Base-by-base conservation (phyloP, 2,329 filamentous ascomycete genomes). In the Calycina herbarum region DNA sequence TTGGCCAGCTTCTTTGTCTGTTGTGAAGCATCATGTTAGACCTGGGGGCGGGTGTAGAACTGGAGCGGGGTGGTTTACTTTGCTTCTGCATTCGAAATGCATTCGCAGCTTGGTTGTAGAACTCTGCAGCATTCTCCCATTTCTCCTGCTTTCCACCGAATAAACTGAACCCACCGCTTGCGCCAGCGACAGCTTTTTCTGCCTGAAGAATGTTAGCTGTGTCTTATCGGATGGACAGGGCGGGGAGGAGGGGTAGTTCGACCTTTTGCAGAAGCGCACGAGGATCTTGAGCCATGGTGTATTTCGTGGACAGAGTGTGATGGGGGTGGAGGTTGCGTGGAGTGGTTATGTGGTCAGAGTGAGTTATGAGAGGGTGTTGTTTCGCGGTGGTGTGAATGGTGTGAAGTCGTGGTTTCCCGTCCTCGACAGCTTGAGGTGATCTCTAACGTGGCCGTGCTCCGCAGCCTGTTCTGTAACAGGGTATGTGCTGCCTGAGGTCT, bases 81-180 rank as follows among this genome's bases (percentile, higher is more conserved):
- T 90, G 86, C 77, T 92, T 92, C 79, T 95, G 89, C 82, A 96
- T 88, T 76, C 92, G 87, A 78, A 96, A 98, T 66, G 92, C 92
- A 81, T 97, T 97, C 68, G 89, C 95, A 51, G 94, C 94, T 78
- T 96, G 89, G 67, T 86, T 88, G 76, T 93, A 98, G 70, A 95
- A 82, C 72, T 97, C 93, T 69, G 91, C 92, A 15, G 94, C 94
- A 80, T 89, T 88, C 80, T 96, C 91, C 76, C 92, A 94, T 79
- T 97, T 98, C 69, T 97, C 93, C 74, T 91, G 86, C 66, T 89
- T 86, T 57, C 92, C 92, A 56, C 93, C 92, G 73, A 99, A 97
- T 79, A 97, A 88, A 77, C 89, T 92, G 81, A 97, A 97, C 73
- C 94, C 94, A 33, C 90, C 83, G 24, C 86, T 83, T 51, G 94